phyloP scores from a whole-genome alignment of 139 green algal species.

The Spirogloea muscicola region DNA sequence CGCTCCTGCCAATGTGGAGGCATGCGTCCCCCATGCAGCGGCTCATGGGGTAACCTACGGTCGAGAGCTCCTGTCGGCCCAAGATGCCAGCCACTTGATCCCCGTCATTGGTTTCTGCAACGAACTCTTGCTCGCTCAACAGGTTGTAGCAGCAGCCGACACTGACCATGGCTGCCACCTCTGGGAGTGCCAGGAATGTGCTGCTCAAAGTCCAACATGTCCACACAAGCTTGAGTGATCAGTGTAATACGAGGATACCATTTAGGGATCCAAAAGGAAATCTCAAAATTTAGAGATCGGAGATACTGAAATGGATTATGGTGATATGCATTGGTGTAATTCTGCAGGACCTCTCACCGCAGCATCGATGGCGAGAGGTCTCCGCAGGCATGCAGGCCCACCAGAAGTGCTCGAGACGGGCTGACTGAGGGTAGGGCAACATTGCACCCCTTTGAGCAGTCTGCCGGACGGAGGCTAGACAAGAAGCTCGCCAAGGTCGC shows the following conservation, averaged over 20 bases:
- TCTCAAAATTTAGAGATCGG: too few relatives aligned
- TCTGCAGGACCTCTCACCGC: not conserved
- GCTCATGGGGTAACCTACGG: constrained; percentile 31
- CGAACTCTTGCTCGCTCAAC: constrained; percentile 2
- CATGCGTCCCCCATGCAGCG: not conserved
- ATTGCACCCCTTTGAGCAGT: too few relatives aligned
- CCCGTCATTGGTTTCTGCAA: not conserved
- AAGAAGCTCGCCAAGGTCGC: too few relatives aligned
- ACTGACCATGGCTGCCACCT: constrained; percentile 16
- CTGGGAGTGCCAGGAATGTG: constrained; percentile 12
- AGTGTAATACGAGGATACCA: too few relatives aligned
- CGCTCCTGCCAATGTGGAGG: constrained; percentile 18
- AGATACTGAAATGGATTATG: not conserved
- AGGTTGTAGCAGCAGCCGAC: constrained; percentile 42
- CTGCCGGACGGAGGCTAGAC: too few relatives aligned
- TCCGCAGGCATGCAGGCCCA: constrained; percentile 38
- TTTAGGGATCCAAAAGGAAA: too few relatives aligned
- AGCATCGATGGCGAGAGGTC: constrained; percentile 19
- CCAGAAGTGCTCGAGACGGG: too few relatives aligned
- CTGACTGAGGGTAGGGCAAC: too few relatives aligned
- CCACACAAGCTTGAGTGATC: too few relatives aligned
- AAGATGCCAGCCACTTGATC: not conserved
- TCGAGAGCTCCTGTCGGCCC: too few relatives aligned
- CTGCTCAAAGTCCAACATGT: constrained; percentile 2
- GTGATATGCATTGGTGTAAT: not conserved